phyloP scores from a whole-genome alignment of 345 rosid genomes.

The Eucalyptus brandiana region DNA sequence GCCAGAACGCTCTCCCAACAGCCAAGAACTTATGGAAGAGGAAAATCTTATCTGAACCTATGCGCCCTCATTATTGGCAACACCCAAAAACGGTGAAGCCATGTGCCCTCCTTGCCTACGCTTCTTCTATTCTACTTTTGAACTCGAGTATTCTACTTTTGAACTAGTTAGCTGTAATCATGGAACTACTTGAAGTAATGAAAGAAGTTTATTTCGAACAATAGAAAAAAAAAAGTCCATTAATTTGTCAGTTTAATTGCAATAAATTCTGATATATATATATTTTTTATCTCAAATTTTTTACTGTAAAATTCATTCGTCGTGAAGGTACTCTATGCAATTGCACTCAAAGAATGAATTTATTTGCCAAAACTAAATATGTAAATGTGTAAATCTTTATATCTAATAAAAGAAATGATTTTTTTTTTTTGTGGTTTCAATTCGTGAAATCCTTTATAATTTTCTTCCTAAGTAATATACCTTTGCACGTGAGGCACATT shows the following conservation, averaged over 20 bases:
- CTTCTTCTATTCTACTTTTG: background rate
- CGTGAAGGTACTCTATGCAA: background rate
- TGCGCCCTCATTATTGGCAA: background rate
- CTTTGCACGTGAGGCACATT: background rate
- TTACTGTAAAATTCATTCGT: background rate
- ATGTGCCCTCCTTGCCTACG: background rate
- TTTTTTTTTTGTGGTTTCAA: background rate
- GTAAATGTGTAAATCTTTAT: background rate
- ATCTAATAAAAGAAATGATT: background rate
- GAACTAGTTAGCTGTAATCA: background rate
- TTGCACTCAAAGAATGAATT: background rate
- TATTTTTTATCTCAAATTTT: background rate
- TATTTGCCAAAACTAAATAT: background rate
- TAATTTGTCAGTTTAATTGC: background rate
- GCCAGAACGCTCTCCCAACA: background rate
- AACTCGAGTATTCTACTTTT: no score
- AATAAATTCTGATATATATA: background rate
- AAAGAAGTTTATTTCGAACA: no score
- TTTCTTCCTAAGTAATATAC: background rate
- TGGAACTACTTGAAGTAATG: background rate
- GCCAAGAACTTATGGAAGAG: background rate
- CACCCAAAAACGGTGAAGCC: background rate
- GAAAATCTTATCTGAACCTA: background rate
- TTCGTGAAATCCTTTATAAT: background rate
- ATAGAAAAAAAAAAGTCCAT: background rate